Conservation (phyloP, 768 basidiomycete genomes). For the Nidularia sp. region DNA sequence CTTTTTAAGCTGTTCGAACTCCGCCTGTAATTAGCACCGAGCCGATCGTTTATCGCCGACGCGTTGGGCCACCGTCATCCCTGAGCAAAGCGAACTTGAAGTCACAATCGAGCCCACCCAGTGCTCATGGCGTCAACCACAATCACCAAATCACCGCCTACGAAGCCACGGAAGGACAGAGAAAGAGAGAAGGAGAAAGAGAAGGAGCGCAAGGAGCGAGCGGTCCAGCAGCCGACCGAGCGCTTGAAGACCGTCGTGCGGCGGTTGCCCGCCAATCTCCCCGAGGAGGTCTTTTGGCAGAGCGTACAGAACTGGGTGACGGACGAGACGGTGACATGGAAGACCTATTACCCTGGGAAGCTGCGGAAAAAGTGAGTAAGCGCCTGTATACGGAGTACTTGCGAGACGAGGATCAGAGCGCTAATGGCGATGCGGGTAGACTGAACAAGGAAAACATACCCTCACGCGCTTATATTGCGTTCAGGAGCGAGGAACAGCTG, state of each 20-base stretch:
- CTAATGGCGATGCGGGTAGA: slow-evolving; percentile 30
- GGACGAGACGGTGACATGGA: slow-evolving; percentile 69
- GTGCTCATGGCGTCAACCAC: slow-evolving; percentile 19
- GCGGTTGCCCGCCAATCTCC: slow-evolving; percentile 85
- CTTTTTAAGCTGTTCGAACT: background rate
- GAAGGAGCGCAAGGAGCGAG: slow-evolving; percentile 27
- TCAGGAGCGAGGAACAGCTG: slow-evolving; percentile 72
- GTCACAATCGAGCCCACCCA: background rate
- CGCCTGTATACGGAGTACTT: background rate
- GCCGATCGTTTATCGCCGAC: background rate
- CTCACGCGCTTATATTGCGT: slow-evolving; percentile 90
- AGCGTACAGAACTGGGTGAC: slow-evolving; percentile 83
- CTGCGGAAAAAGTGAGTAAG: slow-evolving; percentile 57
- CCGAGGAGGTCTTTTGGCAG: slow-evolving; percentile 92
- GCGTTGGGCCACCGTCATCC: background rate
- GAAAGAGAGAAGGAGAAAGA: slow-evolving; percentile 31
- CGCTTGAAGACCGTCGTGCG: slow-evolving; percentile 87
- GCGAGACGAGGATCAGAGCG: background rate
- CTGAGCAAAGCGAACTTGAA: background rate
- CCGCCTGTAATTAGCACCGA: background rate
- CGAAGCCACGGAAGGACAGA: slow-evolving; percentile 32
- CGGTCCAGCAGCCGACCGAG: slow-evolving; percentile 34
- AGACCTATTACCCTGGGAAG: slow-evolving; percentile 64
- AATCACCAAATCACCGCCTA: slow-evolving; percentile 14
- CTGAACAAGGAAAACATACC: slow-evolving; percentile 80